Conservation (phyloP, 2,329 filamentous ascomycete genomes). For the Phyllosticta citribraziliensis region DNA sequence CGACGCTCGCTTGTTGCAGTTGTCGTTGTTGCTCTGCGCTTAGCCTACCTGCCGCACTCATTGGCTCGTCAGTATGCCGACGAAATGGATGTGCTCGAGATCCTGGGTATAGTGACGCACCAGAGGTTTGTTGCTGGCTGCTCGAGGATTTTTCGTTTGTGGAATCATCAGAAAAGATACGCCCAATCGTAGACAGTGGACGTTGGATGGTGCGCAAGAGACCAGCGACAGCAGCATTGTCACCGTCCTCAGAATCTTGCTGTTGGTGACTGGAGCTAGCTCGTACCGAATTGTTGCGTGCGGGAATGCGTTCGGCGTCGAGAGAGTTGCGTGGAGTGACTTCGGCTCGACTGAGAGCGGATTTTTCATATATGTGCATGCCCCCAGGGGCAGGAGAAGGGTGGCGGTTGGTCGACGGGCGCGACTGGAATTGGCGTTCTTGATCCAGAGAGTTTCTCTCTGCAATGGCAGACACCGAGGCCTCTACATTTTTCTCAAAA, state of each 20-base stretch:
- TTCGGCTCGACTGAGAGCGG: slow-evolving; percentile 43
- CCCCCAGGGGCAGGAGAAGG: slow-evolving; percentile 30
- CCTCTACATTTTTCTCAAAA: slow-evolving; percentile 93
- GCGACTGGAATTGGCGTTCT: slow-evolving; percentile 15
- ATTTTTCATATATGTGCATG: slow-evolving; percentile 38
- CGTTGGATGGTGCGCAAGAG: slow-evolving; percentile 83
- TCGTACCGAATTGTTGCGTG: slow-evolving; percentile 41
- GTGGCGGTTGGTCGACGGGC: slow-evolving; percentile 21
- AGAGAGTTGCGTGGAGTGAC: slow-evolving; percentile 50
- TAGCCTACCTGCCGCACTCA: slow-evolving; percentile 11
- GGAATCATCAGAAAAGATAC: slow-evolving; percentile 76
- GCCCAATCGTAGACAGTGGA: slow-evolving; percentile 81
- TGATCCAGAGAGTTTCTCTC: slow-evolving; percentile 62
- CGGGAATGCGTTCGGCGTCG: slow-evolving; percentile 49
- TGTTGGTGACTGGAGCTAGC: slow-evolving; percentile 11
- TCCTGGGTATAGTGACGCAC: not conserved
- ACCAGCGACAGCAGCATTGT: slow-evolving; percentile 68
- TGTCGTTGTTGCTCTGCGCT: slow-evolving; percentile 18
- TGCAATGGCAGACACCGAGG: slow-evolving; percentile 87
- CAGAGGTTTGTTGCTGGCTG: not conserved
- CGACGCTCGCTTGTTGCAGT: slow-evolving; percentile 45
- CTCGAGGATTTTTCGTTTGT: slow-evolving; percentile 15
- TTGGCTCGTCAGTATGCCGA: not conserved
- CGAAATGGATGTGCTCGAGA: not conserved
- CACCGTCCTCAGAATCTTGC: slow-evolving; percentile 49